These are phyloP conservation scores for Xylaria arbuscula DNA, from an alignment of 2,329 filamentous ascomycete genomes.

Conservation along the genomic window DNA sequence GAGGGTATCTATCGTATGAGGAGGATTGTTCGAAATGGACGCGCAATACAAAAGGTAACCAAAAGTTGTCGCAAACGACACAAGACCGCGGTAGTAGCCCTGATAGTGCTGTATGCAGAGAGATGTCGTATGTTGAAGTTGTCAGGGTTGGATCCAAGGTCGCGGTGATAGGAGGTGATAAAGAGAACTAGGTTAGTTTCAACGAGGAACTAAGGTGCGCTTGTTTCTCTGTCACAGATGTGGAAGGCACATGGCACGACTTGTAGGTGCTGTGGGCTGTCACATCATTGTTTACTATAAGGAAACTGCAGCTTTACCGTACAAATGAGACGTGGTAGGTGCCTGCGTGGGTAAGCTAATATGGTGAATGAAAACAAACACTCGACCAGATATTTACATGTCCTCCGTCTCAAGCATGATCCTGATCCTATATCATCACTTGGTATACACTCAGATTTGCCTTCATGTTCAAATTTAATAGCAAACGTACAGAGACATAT, in stretches of 20 bases:
- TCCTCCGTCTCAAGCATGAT: too few species aligned
- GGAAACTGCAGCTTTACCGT: neutral
- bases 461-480: too few species aligned
- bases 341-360: too few species aligned
- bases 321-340: neutral
- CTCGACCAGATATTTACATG: too few species aligned
- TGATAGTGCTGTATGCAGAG: constrained; percentile 46
- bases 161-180: neutral
- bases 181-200: too few species aligned
- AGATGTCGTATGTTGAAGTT: constrained; percentile 42
- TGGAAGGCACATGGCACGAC: neutral
- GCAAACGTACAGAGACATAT: too few species aligned
- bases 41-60: constrained; percentile 46
- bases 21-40: constrained; percentile 14
- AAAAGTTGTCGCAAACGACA: constrained; percentile 45
- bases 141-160: constrained; percentile 26
- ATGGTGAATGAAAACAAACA: too few species aligned
- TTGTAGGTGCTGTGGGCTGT: neutral
- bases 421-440: too few species aligned
- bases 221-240: neutral
- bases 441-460: too few species aligned
- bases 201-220: neutral
- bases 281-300: neutral
- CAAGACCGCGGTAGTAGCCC: constrained; percentile 40
- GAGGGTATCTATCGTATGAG: neutral